A percentile compares a stretch with the other conserved stretches of the same genome.
These are phyloP conservation scores for Sarcomyxa edulis DNA, from an alignment of 768 basidiomycete species.

Conservation along the genomic window DNA sequence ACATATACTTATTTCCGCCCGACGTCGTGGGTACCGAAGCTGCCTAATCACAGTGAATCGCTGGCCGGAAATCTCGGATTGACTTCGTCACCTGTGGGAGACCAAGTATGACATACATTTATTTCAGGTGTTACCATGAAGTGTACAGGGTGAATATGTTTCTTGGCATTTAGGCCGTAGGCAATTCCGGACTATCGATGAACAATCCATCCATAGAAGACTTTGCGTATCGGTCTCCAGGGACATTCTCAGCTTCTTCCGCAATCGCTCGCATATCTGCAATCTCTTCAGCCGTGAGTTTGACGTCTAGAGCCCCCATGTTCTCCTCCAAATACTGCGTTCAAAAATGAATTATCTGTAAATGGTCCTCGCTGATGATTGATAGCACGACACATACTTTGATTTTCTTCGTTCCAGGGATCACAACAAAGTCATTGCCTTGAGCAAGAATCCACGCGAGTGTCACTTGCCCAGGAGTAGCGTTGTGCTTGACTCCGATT, in stretches of 20 bases:
- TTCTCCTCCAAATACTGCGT: constrained; percentile 45
- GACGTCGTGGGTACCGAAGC: too few relatives aligned
- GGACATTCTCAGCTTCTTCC: constrained; percentile 22
- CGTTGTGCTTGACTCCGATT: constrained; percentile 27
- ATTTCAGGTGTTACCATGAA: too few relatives aligned
- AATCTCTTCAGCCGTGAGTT: constrained; percentile 31
- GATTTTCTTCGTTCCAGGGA: constrained; percentile 39
- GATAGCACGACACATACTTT: constrained; percentile 16
- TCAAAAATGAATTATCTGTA: too few relatives aligned
- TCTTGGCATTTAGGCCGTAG: too few relatives aligned
- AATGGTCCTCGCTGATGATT: constrained; percentile 1
- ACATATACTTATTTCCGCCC: too few relatives aligned
- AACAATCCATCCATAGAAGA: too few relatives aligned
- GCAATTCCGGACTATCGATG: too few relatives aligned
- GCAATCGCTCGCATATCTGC: constrained; percentile 29
- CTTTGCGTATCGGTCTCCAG: constrained; percentile 30
- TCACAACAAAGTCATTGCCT: constrained; percentile 38
- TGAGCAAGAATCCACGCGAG: constrained; percentile 48
- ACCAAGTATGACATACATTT: too few relatives aligned
- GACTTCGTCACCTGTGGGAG: too few relatives aligned
- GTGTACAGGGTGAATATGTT: too few relatives aligned
- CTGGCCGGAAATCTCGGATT: too few relatives aligned
- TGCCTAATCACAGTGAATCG: too few relatives aligned
- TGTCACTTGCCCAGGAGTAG: constrained; percentile 39
- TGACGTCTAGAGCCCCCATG: constrained; percentile 24